Conservation (phyloP, 2,329 filamentous ascomycete genomes). For the Diaporthe caulivora region DNA sequence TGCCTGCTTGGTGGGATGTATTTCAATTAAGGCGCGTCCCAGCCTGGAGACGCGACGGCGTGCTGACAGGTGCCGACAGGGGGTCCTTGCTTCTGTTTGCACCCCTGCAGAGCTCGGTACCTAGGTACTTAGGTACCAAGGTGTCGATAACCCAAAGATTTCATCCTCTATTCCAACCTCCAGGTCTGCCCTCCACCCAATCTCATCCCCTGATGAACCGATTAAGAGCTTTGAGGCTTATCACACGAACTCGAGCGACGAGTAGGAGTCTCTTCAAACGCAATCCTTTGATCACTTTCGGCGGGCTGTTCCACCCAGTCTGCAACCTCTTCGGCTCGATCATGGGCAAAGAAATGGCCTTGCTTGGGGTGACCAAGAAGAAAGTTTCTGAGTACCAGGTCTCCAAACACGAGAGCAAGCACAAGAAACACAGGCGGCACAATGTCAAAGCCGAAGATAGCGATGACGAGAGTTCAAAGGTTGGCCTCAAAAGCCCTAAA, state of each 20-base stretch:
- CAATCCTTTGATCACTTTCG: not conserved
- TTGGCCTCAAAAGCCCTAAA: slow-evolving; percentile 39
- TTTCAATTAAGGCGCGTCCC: slow-evolving; percentile 39
- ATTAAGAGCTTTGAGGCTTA: slow-evolving; percentile 2
- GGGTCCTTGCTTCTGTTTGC: slow-evolving; percentile 7
- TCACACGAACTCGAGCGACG: not conserved
- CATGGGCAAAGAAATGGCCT: slow-evolving; percentile 33
- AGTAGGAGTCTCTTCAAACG: not conserved
- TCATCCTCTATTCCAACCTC: not conserved
- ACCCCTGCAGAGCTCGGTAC: not conserved
- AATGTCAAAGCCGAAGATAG: slow-evolving; percentile 11
- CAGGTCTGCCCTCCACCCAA: not conserved
- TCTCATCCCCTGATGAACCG: not conserved
- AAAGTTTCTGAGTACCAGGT: slow-evolving; percentile 38
- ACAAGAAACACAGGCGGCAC: slow-evolving; percentile 34
- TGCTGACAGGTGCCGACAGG: slow-evolving; percentile 28
- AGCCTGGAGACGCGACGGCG: slow-evolving; percentile 37
- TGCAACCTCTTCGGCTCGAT: not conserved
- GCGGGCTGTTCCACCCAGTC: not conserved
- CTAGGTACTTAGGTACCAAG: no score
- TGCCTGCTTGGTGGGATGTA: slow-evolving; percentile 6
- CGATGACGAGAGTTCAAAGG: slow-evolving; percentile 34
- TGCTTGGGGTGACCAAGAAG: slow-evolving; percentile 36
- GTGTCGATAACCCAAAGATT: slow-evolving; percentile 12
- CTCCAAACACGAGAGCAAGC: slow-evolving; percentile 35